Base-by-base conservation (phyloP, 164 flowering plant species). In the Macadamia tetraphylla region DNA sequence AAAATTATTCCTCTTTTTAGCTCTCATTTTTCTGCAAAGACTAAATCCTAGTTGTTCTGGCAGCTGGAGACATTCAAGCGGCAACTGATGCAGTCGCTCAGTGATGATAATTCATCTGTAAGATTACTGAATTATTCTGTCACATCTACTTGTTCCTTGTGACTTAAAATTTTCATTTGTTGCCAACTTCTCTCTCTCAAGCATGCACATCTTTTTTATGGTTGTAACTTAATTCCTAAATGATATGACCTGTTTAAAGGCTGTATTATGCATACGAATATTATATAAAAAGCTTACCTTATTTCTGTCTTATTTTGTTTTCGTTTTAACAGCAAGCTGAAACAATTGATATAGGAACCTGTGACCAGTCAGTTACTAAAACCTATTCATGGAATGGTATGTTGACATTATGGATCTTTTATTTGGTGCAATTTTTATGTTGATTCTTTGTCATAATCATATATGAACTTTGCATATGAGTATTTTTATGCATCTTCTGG, bases 11-110 rank as follows among this genome's bases (percentile, higher is more conserved):
- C 9, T 1, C 23, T 31, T 23, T 57, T 62, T 46, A 29, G 1
- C 58, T 70, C 9, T 29, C 5, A 29, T 56, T 63, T 44, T 40
- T 9, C 42, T 56, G 57, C 52, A 13, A 32, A 29, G 51, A 11
- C 14, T 29, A 55, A 49, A 42, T 29, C 23, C 13, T 42, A 53
- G 31, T 67, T 69, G 18, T 70, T 67, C 69, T 78, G 70, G 62
- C 91, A 94, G 99, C 73, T 92, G 84, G 99, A 94, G 81, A 82
- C 91, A 62, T 94, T 94, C 79, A 94, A 90, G 80, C 82, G 88
- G 72, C 99, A 94, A 65, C 81, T 94, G 74, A 87, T 94, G 92
- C 97, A 80, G 74, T 94, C 99, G 17, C 78, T 94, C 10, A 90
- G 68, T 70, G 99, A 90, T 55, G 98, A 92, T 53, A 80, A 64